These are phyloP conservation scores for Penicillium alfredii DNA, from an alignment of 495 filamentous ascomycete species.

Conservation along the genomic window DNA sequence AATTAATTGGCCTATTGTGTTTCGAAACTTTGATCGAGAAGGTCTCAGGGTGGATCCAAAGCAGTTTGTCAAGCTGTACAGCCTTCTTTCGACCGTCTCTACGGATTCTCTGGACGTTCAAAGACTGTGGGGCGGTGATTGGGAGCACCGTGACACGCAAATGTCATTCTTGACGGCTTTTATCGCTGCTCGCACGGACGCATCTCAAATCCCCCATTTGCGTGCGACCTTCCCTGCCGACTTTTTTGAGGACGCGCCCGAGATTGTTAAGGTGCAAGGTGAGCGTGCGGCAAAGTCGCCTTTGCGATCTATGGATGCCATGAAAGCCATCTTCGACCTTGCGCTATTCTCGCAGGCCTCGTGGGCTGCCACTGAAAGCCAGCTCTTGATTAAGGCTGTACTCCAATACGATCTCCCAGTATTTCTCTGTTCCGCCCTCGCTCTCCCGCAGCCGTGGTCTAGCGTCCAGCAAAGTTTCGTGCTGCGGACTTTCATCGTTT, in stretches of 20 bases:
- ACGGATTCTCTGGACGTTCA: conserved; percentile 67
- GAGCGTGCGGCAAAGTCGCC: conserved; percentile 75
- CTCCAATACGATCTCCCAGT: conserved; percentile 51
- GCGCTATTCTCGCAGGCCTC: conserved; percentile 60
- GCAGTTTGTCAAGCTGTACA: conserved; percentile 76
- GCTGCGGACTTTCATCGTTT: conserved; percentile 53
- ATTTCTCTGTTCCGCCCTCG: conserved; percentile 73
- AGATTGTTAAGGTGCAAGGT: conserved; percentile 62
- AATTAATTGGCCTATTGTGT: conserved; percentile 76
- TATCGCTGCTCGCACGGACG: conserved; percentile 70
- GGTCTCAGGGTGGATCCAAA: conserved; percentile 64
- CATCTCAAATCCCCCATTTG: conserved; percentile 72
- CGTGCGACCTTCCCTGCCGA: conserved; percentile 69
- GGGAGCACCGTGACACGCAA: conserved; percentile 80
- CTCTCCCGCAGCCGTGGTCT: conserved; percentile 60
- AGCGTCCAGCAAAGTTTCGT: conserved; percentile 57
- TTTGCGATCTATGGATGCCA: conserved; percentile 79
- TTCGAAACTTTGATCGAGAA: conserved; percentile 77
- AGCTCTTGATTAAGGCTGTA: conserved; percentile 48
- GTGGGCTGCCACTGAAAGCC: conserved; percentile 60
- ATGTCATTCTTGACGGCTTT: conserved; percentile 85
- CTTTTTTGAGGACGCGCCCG: conserved; percentile 67
- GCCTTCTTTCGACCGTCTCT: conserved; percentile 65
- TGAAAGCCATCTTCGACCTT: conserved; percentile 74
- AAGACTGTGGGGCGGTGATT: conserved; percentile 83